Conservation (phyloP, 495 filamentous ascomycete genomes). For the Aspergillus carlsbadensis region DNA sequence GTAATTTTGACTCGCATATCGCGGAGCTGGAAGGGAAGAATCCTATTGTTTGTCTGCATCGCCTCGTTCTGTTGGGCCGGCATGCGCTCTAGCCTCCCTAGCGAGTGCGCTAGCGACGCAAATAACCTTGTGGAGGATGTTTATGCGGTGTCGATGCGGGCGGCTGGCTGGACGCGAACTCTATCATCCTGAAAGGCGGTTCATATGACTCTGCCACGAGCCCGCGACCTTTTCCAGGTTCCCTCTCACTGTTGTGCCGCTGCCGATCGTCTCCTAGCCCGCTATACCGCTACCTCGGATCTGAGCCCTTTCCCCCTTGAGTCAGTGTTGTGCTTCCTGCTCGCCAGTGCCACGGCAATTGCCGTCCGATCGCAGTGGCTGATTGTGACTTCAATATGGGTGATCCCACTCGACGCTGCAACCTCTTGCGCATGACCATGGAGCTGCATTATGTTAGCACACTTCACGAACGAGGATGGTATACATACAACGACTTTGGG, state of each 20-base stretch:
- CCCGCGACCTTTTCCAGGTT: not conserved
- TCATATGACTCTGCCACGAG: not conserved
- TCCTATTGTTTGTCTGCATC: conserved; percentile 1
- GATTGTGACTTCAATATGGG: conserved; percentile 19
- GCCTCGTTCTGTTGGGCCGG: conserved; percentile 11
- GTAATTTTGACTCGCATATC: conserved; percentile 10
- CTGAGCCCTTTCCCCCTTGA: not conserved
- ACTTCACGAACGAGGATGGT: not conserved
- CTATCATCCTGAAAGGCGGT: not conserved
- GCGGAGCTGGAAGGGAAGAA: conserved; percentile 5
- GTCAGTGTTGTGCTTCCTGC: not conserved
- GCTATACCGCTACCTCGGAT: not conserved
- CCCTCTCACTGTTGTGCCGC: not conserved
- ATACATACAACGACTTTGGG: conserved; percentile 17
- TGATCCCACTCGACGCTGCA: conserved; percentile 15
- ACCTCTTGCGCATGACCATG: conserved; percentile 18
- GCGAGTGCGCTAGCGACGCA: not conserved
- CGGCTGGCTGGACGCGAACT: not conserved
- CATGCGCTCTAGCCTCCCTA: not conserved
- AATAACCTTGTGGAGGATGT: not conserved
- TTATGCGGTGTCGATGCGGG: not conserved
- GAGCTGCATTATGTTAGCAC: conserved; percentile 11
- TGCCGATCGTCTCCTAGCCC: conserved; percentile 3
- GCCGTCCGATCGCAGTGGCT: conserved; percentile 19
- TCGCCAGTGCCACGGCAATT: conserved; percentile 21